phyloP scores from a whole-genome alignment of 345 rosid species.

The Brassica cretica region DNA sequence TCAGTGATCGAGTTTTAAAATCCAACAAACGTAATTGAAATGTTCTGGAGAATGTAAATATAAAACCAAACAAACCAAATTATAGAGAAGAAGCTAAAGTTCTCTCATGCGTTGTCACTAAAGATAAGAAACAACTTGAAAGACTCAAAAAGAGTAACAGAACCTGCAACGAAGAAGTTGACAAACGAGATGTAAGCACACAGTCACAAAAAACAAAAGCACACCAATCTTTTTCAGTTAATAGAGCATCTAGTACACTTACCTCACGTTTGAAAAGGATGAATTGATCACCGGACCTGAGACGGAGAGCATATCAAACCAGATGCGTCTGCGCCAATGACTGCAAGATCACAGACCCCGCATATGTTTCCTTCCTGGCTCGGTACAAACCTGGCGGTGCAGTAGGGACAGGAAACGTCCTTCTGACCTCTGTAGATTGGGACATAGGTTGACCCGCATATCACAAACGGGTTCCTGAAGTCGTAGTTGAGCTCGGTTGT shows the following conservation, averaged over 20 bases:
- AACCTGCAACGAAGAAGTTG: background rate
- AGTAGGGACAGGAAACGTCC: background rate
- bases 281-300: constrained; percentile 1
- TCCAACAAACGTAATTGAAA: too few species aligned
- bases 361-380: background rate
- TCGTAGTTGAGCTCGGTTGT: background rate
- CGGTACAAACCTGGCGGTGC: background rate
- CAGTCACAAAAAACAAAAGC: background rate
- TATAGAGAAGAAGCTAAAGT: too few species aligned
- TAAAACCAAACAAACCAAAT: too few species aligned
- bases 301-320: background rate
- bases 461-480: background rate
- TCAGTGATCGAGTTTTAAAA: too few species aligned
- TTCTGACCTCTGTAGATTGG: constrained; percentile 3
- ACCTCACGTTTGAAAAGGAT: background rate
- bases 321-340: constrained; percentile 2
- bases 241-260: background rate
- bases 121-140: too few species aligned
- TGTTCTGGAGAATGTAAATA: too few species aligned
- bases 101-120: too few species aligned
- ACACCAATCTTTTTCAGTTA: background rate
- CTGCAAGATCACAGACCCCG: background rate
- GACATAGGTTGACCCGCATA: background rate
- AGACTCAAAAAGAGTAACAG: background rate
- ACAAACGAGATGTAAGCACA: background rate